Percentiles rank a stretch among this genome's conserved stretches.
phyloP scores from a whole-genome alignment of 192 early-diverging fungal genomes.

The Rhizoclosmatium sp. region DNA sequence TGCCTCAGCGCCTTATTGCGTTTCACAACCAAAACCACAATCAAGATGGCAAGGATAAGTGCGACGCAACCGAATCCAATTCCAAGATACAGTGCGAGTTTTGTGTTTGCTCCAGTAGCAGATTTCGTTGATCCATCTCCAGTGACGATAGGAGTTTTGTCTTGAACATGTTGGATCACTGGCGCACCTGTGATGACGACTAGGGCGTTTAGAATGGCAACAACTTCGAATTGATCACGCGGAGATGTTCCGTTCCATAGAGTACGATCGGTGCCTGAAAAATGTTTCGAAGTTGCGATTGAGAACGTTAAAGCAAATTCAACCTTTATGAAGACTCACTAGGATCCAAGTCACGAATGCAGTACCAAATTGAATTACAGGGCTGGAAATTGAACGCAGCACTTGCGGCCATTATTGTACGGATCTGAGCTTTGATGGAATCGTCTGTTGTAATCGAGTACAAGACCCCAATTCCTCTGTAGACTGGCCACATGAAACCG shows the following conservation, averaged over 20 bases:
- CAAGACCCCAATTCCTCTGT: slow-evolving; percentile 27
- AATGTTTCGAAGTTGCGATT: neutral
- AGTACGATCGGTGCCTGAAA: slow-evolving; percentile 24
- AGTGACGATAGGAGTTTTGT: neutral
- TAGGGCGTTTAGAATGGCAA: slow-evolving; percentile 27
- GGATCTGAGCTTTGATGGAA: neutral
- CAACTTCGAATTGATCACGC: slow-evolving; percentile 38
- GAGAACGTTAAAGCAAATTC: neutral
- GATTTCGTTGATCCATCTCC: neutral
- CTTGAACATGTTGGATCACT: neutral
- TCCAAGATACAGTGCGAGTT: slow-evolving; percentile 4
- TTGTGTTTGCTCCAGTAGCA: neutral
- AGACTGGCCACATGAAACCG: slow-evolving; percentile 35
- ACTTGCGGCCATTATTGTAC: neutral
- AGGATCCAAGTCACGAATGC: slow-evolving; percentile 33
- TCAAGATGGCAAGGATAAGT: neutral
- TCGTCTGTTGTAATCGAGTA: slow-evolving; percentile 25
- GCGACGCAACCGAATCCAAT: slow-evolving; percentile 9
- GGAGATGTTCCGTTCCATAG: slow-evolving; percentile 38
- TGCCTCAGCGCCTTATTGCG: neutral
- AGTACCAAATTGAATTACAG: slow-evolving; percentile 40
- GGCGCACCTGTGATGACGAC: slow-evolving; percentile 14
- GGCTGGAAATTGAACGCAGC: slow-evolving; percentile 5
- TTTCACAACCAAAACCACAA: neutral
- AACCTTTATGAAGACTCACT: neutral